A percentile compares a stretch with the other conserved stretches of the same genome.
phyloP scores from a whole-genome alignment of 2,329 filamentous ascomycete species.

The Fusarium clavum region DNA sequence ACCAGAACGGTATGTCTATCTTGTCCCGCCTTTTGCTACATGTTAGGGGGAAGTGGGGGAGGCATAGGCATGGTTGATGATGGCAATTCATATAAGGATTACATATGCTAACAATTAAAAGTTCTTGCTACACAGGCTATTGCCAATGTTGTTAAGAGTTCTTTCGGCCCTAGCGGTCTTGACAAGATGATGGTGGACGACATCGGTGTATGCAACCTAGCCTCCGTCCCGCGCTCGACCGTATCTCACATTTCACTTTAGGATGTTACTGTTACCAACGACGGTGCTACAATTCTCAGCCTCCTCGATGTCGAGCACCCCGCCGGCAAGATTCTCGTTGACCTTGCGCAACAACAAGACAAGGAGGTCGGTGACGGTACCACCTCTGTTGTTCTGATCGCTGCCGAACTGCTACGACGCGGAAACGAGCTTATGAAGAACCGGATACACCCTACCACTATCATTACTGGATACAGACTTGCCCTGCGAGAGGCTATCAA shows the following conservation, averaged over 20 bases:
- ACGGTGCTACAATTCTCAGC: slow-evolving; percentile 95
- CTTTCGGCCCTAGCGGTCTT: slow-evolving; percentile 94
- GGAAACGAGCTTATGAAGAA: slow-evolving; percentile 99
- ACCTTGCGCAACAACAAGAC: slow-evolving; percentile 97
- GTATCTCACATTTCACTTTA: slow-evolving; percentile 52
- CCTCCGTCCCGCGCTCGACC: slow-evolving; percentile 30
- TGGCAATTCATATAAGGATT: slow-evolving; percentile 24
- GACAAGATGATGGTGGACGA: slow-evolving; percentile 99
- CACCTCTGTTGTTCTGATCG: slow-evolving; percentile 97
- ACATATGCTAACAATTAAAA: slow-evolving; percentile 52
- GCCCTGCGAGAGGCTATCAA: slow-evolving; percentile 96
- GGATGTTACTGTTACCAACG: slow-evolving; percentile 99
- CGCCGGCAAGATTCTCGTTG: slow-evolving; percentile 97
- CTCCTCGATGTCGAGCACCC: slow-evolving; percentile 98
- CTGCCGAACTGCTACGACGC: slow-evolving; percentile 90
- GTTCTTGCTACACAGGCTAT: slow-evolving; percentile 96
- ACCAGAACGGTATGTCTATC: slow-evolving; percentile 82
- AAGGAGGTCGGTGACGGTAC: slow-evolving; percentile 99
- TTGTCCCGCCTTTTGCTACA: slow-evolving; percentile 40
- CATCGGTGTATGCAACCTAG: slow-evolving; percentile 77
- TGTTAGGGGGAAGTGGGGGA: slow-evolving; percentile 46
- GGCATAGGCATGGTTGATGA: slow-evolving; percentile 33
- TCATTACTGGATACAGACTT: slow-evolving; percentile 97
- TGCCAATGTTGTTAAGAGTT: slow-evolving; percentile 98
- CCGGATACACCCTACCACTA: slow-evolving; percentile 98